Base-by-base conservation (phyloP, 495 filamentous ascomycete species). In the Lasiosphaeris hirsuta region DNA sequence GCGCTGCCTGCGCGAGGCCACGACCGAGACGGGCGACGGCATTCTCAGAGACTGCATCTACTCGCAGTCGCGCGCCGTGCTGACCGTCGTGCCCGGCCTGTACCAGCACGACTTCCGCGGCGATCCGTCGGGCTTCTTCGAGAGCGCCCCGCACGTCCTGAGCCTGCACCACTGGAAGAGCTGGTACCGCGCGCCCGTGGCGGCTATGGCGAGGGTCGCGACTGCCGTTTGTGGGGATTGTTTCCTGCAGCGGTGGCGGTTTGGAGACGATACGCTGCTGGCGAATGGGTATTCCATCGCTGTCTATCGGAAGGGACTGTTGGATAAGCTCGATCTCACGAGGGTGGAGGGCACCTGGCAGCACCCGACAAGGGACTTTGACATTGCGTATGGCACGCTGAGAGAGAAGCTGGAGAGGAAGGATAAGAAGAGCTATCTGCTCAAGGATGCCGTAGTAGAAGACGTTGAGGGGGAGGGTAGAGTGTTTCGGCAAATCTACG, bases 101-200 rank as follows among this genome's bases (percentile, higher is more conserved):
- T 78, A 80, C 67, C 85, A 87, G 73, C 81, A 86, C 67, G 85
- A 89, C 61, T 72, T 87, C 61, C 72, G 69, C 40, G 78, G 79
- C 14, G 84, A 86, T 36, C 70, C 79, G 2, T 80, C 84, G 14
- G 85, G 86, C 46, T 77, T 87, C 30, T 87, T 81, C 63, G 86
- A 89, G 66, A 79, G 78, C 19, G 84, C 70, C 59, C 79, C 82
- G 1, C 72, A 71, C 59, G 78, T 81, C 1, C 66, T 86, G 30
- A 83, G 79, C 50, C 70, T 89, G 47, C 86, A 89, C 66, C 84
- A 88, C 69, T 86, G 83, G 83, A 86, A 84, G 67, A 79, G 75
- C 19, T 75, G 77, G 69, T 73, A 71, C 51, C 49, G 53, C 6
- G 69, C 66, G 19, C 82, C 84, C 34, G 72, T 86, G 5, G 76